A percentile compares a stretch with the other conserved stretches of the same genome.
phyloP scores from a whole-genome alignment of 2,329 filamentous ascomycete species.

The Bisporella sp. region DNA sequence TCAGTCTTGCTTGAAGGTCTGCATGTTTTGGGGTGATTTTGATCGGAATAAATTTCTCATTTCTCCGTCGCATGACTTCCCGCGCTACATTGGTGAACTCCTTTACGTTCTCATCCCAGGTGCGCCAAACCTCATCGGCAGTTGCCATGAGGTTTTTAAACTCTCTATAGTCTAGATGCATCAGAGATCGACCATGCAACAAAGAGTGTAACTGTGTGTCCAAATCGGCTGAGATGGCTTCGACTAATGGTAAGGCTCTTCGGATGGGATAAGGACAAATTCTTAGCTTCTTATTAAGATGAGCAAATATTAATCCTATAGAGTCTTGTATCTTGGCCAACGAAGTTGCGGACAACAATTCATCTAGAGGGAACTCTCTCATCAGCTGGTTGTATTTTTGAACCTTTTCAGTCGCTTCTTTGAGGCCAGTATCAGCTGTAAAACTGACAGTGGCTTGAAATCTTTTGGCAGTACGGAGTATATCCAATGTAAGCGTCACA shows the following conservation, averaged over 20 bases:
- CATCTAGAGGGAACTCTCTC: constrained; percentile 94
- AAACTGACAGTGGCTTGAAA: constrained; percentile 98
- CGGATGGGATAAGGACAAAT: constrained; percentile 94
- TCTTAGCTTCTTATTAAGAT: constrained; percentile 96
- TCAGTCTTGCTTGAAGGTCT: constrained; percentile 82
- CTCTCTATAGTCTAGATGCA: constrained; percentile 87
- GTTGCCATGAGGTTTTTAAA: constrained; percentile 81
- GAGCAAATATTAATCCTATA: constrained; percentile 80
- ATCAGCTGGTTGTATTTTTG: constrained; percentile 99
- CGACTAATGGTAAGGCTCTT: constrained; percentile 86
- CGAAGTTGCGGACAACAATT: constrained; percentile 86
- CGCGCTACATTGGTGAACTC: constrained; percentile 97
- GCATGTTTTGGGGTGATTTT: constrained; percentile 86
- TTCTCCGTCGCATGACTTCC: constrained; percentile 85
- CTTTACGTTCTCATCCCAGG: constrained; percentile 94
- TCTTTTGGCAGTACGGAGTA: constrained; percentile 93
- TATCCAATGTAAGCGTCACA: constrained; percentile 84
- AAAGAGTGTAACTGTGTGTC: constrained; percentile 80
- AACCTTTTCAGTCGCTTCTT: constrained; percentile 92
- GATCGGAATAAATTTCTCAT: constrained; percentile 98
- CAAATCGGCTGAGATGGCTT: constrained; percentile 91
- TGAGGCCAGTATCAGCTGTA: constrained; percentile 87
- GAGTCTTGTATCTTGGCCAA: constrained; percentile 84
- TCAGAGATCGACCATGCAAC: constrained; percentile 77
- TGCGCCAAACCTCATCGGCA: constrained; percentile 77